Percentiles rank a stretch among this genome's conserved stretches.
Conservation (phyloP, 2,329 filamentous ascomycete species). For the Pseudogymnoascus sp. region DNA sequence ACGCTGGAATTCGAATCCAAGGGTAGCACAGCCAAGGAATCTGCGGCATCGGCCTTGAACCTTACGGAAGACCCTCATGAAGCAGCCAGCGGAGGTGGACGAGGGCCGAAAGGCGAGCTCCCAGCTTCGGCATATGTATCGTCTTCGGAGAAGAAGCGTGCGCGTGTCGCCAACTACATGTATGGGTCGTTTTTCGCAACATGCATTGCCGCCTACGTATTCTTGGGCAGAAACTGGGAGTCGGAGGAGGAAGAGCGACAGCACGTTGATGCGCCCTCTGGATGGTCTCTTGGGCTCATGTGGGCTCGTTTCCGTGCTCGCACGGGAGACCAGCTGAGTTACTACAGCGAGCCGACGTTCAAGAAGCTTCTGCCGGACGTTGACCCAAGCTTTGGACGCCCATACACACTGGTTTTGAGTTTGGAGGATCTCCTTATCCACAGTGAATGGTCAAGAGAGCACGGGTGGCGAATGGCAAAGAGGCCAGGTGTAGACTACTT, state of each 20-base stretch:
- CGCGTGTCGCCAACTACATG: constrained; percentile 66
- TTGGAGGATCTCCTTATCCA: constrained; percentile 91
- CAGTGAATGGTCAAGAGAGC: constrained; percentile 87
- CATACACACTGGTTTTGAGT: constrained; percentile 87
- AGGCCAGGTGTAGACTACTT: constrained; percentile 96
- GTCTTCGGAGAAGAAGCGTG: constrained; percentile 75
- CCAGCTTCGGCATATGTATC: constrained; percentile 81
- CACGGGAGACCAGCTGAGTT: constrained; percentile 66
- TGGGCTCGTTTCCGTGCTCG: constrained; percentile 74
- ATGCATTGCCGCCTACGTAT: constrained; percentile 50
- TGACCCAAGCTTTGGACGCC: constrained; percentile 70
- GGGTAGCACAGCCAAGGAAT: constrained; percentile 31
- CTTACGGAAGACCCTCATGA: constrained; percentile 46
- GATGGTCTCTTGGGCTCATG: constrained; percentile 68
- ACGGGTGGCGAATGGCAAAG: constrained; percentile 93
- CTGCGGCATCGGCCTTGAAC: constrained; percentile 32
- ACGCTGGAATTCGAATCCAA: constrained; percentile 72
- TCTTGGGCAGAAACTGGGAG: constrained; percentile 84
- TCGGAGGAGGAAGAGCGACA: constrained; percentile 59
- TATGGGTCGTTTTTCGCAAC: constrained; percentile 54
- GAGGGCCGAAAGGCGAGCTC: constrained; percentile 52
- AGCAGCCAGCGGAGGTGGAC: constrained; percentile 38
- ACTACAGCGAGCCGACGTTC: constrained; percentile 95
- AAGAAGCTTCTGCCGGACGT: constrained; percentile 81
- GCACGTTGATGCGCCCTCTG: constrained; percentile 61